These are phyloP conservation scores for Hypoxylon sp. DNA, from an alignment of 2,329 filamentous ascomycete species.

Conservation along the genomic window DNA sequence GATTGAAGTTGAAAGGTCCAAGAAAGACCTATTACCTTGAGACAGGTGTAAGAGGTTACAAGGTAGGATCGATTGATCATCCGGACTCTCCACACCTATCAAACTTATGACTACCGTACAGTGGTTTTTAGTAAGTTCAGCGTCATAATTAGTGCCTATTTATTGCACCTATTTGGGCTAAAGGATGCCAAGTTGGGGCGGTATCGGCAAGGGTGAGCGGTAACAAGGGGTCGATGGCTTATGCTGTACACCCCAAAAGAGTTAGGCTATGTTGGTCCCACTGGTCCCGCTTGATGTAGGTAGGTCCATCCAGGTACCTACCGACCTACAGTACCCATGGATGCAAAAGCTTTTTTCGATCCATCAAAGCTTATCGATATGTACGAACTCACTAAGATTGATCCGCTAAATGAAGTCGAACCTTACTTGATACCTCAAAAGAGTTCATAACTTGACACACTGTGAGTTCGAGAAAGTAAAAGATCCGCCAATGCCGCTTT, in stretches of 20 bases:
- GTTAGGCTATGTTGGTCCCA: conserved; percentile 3
- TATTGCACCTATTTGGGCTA: conserved; percentile 30
- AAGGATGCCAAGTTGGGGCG: conserved; percentile 26
- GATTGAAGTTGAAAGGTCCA: conserved; percentile 23
- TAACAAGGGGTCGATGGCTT: conserved; percentile 14
- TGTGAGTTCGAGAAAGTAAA: background rate
- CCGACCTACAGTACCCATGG: conserved; percentile 3
- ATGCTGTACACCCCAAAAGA: conserved; percentile 13
- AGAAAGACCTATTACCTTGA: conserved; percentile 34
- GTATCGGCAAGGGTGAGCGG: conserved; percentile 30
- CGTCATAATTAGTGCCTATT: conserved; percentile 46
- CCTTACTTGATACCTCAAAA: background rate
- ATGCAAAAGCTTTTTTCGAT: background rate
- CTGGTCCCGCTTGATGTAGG: conserved; percentile 9
- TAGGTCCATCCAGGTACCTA: conserved; percentile 25
- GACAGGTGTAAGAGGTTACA: conserved; percentile 33
- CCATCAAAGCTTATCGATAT: conserved; percentile 14
- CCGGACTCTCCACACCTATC: conserved; percentile 37
- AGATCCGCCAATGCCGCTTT: background rate
- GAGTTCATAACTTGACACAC: background rate
- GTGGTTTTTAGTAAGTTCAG: conserved; percentile 37
- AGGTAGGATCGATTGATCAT: conserved; percentile 39
- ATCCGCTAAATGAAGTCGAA: background rate
- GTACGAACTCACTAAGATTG: background rate
- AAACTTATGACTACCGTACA: conserved; percentile 37